Evolutionary conservation across 176 grass and related monocot genomes (phyloP), one percentile per base, ranked within the genome.

Genomic region (Miscanthus lutarioriparius): DNA sequence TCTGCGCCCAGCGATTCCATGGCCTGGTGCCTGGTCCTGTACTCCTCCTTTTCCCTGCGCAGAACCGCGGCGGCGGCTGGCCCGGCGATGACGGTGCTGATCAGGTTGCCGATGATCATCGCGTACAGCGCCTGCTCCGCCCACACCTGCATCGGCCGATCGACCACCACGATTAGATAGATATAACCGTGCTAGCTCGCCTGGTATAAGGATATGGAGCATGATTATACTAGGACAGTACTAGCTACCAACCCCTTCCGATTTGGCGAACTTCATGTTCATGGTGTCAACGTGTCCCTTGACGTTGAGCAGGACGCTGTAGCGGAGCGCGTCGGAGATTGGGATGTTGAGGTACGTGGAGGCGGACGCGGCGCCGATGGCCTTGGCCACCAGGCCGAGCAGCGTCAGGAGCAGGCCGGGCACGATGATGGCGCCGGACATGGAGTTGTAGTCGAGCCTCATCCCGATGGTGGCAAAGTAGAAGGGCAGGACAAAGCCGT

Each of bases 251-350:
- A 86, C 85, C 54, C 88, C 88, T 65, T 89, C 88, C 10, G 78
- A 72, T 39, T 82, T 86, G 20, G 83, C 88, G 41, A 89, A 89
- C 56, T 90, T 86, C 83, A 90, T 90, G 88, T 90, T 90, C 83
- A 90, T 90, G 65, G 83, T 86, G 78, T 90, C 88, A 19, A 90
- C 88, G 66, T 90, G 88, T 0, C 88, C 88, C 72, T 90, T 90
- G 14, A 78, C 78, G 35, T 89, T 89, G 65, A 89, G 88, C 8
- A 89, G 83, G 9, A 89, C 54, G 35, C 88, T 71, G 65, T 86
- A 90, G 32, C 88, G 88, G 39, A 90, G 78, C 14, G 88, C 88
- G 14, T 90, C 83, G 43, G 83, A 44, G 41, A 86, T 20, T 5
- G 83, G 88, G 78, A 90, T 90, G 72, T 65, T 19, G 78, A 90